Percentiles rank a stretch among this genome's conserved stretches.
Evolutionary conservation across 345 rosid species (phyloP).

Genomic region (Erodium maritimum): DNA sequence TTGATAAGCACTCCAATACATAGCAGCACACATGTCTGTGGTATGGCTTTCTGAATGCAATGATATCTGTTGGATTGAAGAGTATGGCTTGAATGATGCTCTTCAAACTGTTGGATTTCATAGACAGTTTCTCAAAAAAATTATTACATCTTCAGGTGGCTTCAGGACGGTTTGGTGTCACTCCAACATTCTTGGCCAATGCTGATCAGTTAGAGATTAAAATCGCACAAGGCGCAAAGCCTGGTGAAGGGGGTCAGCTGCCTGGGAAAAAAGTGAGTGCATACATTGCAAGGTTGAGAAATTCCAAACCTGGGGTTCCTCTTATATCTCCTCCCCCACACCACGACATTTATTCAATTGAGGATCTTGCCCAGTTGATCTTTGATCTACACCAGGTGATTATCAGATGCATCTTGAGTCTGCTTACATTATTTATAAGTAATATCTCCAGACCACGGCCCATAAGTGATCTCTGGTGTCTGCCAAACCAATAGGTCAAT

Average conservation of each 20-base stretch:
- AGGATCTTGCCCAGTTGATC: conserved; percentile 96
- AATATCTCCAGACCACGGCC: conserved; percentile 6
- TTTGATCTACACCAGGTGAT: conserved; percentile 95
- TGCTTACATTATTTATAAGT: not conserved
- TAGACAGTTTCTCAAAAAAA: not conserved
- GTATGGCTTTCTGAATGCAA: conserved; percentile 1
- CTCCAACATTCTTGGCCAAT: conserved; percentile 92
- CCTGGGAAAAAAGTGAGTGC: conserved; percentile 99
- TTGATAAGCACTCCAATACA: not conserved
- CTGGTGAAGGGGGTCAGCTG: conserved; percentile 98
- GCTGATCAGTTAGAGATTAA: conserved; percentile 94
- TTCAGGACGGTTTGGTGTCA: conserved; percentile 97
- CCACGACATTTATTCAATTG: conserved; percentile 93
- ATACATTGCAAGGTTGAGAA: conserved; percentile 87
- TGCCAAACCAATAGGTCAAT: conserved; percentile 49
- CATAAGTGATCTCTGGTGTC: conserved; percentile 4
- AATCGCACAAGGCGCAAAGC: conserved; percentile 99
- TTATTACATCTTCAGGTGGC: conserved; percentile 64
- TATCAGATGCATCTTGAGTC: conserved; percentile 12
- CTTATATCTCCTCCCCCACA: conserved; percentile 99
- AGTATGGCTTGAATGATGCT: conserved; percentile 1
- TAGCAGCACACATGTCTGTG: not conserved
- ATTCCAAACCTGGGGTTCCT: conserved; percentile 98
- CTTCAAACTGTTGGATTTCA: not conserved
- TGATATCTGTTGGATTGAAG: conserved; percentile 1